Evolutionary conservation across 257 asterid genomes (phyloP), one percentile per base, ranked within the genome.

Genomic region (Scutellaria galericulata): DNA sequence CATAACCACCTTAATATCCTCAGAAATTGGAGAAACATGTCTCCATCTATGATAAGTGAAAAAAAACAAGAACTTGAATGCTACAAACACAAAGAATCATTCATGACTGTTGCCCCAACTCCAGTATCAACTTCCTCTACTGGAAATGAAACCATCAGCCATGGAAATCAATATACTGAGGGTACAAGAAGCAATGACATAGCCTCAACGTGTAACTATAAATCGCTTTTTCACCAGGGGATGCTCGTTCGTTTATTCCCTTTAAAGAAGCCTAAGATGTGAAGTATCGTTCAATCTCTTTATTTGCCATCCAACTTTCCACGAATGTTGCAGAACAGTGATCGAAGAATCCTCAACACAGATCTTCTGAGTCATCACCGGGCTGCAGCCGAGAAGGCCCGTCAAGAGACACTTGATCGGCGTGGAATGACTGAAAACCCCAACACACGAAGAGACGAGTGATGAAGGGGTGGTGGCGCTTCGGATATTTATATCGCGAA

Each of bases 261-360:
- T 48, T 72, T 72, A 89, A n/a, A 95, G 89, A 67, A 95, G 97
- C 85, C 96, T 88, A 46, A 95, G 93, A 81, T 95, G 98, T 0
- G 98, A 86, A 15, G 96, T 92, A 76, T 95, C 99, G 37, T 95
- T 95, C 78, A 90, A 9, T 78, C 96, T 90, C 89, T 90, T 95
- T 58, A 95, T 86, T 64, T 92, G 97, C 99, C 98, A 94, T 18
- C 97, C 99, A 7, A 51, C 74, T 79, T 82, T 92, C 97, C 95
- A 85, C 0, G 96, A 92, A 80, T 90, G 98, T 74, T 88, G 99
- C 35, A 95, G 78, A 61, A 92, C 87, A 6, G 99, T 95, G 46
- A 95, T 81, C 0, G 99, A 95, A 53, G 96, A 95, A 76, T 95
- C 98, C 1, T 95, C 96, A 9, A 88, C 27, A 87, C 96, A 92